These are phyloP conservation scores for Apiospora hydei DNA, from an alignment of 2,329 filamentous ascomycete genomes.

Conservation along the genomic window DNA sequence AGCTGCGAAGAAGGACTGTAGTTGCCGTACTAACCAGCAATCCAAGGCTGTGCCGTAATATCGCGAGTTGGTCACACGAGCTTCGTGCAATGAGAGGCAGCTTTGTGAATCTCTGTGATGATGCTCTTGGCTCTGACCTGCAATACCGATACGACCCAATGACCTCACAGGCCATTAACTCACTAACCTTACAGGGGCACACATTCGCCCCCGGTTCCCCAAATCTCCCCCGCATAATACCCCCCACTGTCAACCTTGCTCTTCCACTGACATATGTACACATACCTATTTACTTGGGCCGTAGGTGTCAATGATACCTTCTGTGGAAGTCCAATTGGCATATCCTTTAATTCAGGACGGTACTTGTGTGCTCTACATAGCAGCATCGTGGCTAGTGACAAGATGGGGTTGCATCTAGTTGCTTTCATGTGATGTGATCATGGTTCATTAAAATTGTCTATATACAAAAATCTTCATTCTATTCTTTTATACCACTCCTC, in stretches of 20 bases:
- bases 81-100: neutral
- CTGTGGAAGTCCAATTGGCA: neutral
- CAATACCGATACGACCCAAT: neutral
- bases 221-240: neutral
- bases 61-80: neutral
- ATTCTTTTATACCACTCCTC: neutral
- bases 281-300: neutral
- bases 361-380: neutral
- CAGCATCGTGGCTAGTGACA: neutral
- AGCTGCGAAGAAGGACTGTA: neutral
- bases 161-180: neutral
- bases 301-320: neutral
- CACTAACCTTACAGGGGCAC: neutral
- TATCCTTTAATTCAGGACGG: neutral
- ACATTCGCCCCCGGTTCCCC: neutral
- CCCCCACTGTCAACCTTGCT: neutral
- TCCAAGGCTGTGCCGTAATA: neutral
- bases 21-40: neutral
- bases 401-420: neutral
- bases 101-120: neutral
- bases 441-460: conserved; percentile 6
- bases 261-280: neutral
- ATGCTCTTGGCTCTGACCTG: neutral
- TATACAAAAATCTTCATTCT: neutral
- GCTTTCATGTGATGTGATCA: neutral